A percentile compares a stretch with the other conserved stretches of the same genome.
Evolutionary conservation across 495 filamentous ascomycete genomes (phyloP).

Genomic region (Lineolata rhizophorae): DNA sequence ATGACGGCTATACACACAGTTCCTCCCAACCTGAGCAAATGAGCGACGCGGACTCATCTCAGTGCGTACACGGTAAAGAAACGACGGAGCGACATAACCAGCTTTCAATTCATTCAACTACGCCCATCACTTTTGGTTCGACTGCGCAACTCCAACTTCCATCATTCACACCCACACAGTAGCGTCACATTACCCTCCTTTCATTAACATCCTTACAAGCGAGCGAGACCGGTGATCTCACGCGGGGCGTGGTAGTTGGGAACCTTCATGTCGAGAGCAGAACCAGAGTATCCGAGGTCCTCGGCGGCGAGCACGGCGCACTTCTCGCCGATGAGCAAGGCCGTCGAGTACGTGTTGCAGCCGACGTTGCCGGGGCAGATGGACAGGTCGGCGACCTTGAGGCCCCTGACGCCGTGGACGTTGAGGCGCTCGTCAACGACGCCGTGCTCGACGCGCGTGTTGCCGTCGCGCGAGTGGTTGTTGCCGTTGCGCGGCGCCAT

Average conservation of each 20-base stretch:
- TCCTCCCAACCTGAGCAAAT: no score
- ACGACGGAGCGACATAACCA: no score
- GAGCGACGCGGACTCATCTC: no score
- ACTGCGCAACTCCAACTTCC: no score
- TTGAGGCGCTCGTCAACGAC: slow-evolving; percentile 64
- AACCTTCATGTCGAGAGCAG: slow-evolving; percentile 57
- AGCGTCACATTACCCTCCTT: no score
- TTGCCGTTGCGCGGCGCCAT: slow-evolving; percentile 63
- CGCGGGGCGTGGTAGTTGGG: slow-evolving; percentile 25
- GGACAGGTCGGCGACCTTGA: slow-evolving; percentile 63
- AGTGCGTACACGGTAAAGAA: no score
- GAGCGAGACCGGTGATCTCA: slow-evolving; percentile 19
- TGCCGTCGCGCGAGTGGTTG: no score
- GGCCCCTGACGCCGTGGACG: slow-evolving; percentile 56
- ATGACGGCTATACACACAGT: no score
- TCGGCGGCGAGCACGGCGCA: slow-evolving; percentile 48
- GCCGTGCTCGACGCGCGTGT: slow-evolving; percentile 59
- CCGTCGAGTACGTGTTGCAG: slow-evolving; percentile 57
- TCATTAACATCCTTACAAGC: slow-evolving; percentile 23
- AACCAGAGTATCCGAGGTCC: slow-evolving; percentile 54
- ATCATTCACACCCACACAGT: no score
- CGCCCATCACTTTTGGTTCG: no score
- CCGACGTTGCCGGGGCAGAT: slow-evolving; percentile 72
- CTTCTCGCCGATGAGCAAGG: slow-evolving; percentile 71
- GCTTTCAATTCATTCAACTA: no score